These are phyloP conservation scores for Termitomyces sp. DNA, from an alignment of 768 basidiomycete genomes.

Conservation along the genomic window DNA sequence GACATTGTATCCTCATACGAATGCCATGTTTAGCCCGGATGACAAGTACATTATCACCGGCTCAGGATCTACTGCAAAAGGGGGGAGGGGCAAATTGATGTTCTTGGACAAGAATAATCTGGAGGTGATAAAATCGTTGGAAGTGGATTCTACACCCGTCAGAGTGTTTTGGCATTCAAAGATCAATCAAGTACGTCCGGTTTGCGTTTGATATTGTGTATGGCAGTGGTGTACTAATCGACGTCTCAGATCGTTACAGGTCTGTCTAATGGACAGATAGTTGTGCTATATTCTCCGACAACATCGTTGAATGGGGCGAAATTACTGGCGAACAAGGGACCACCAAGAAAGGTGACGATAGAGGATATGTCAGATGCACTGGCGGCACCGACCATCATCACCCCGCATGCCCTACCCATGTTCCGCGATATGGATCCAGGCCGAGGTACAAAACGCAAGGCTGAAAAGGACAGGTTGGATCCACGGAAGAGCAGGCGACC, in stretches of 20 bases:
- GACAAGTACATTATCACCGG: conserved; percentile 89
- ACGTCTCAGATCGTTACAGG: conserved; percentile 76
- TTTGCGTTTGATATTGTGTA: conserved; percentile 6
- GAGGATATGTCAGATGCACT: conserved; percentile 89
- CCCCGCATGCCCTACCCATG: conserved; percentile 90
- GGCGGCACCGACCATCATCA: conserved; percentile 83
- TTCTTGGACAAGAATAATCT: conserved; percentile 72
- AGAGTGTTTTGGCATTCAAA: conserved; percentile 93
- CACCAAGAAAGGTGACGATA: conserved; percentile 73
- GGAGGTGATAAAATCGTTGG: conserved; percentile 63
- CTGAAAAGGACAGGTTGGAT: conserved; percentile 86
- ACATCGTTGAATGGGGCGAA: conserved; percentile 93
- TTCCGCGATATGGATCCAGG: conserved; percentile 81
- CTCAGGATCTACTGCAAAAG: conserved; percentile 62
- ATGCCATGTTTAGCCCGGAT: conserved; percentile 94
- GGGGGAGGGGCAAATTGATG: conserved; percentile 65
- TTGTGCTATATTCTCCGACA: conserved; percentile 88
- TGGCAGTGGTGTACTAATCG: conserved; percentile 5
- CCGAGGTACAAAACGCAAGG: conserved; percentile 79
- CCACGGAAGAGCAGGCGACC: conserved; percentile 91
- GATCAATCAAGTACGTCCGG: conserved; percentile 84
- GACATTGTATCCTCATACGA: conserved; percentile 88
- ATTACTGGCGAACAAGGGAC: conserved; percentile 83
- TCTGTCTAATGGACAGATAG: conserved; percentile 82
- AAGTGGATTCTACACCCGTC: conserved; percentile 78